These are phyloP conservation scores for Plasmodium adleri DNA, from an alignment of 169 alveolate genomes.

Conservation along the genomic window DNA sequence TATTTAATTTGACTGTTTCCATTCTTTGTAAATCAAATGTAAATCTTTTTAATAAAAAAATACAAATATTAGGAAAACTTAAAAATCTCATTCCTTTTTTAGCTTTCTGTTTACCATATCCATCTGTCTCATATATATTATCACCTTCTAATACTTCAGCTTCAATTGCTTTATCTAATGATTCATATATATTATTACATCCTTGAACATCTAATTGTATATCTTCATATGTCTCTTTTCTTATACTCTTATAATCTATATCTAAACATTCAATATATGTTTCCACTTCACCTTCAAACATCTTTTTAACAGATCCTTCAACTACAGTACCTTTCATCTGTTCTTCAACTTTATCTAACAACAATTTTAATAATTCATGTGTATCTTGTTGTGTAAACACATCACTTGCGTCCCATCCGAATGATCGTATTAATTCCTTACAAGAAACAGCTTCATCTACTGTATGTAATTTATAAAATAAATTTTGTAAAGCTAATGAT, in stretches of 20 bases:
- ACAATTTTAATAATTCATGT: slow-evolving; percentile 94
- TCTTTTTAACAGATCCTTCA: slow-evolving; percentile 94
- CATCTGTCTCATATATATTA: slow-evolving; percentile 96
- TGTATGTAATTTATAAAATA: slow-evolving; percentile 93
- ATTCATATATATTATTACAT: slow-evolving; percentile 91
- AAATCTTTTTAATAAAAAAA: slow-evolving; percentile 93
- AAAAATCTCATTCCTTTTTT: slow-evolving; percentile 93
- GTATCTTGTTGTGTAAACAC: slow-evolving; percentile 98
- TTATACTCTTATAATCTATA: slow-evolving; percentile 92
- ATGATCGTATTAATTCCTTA: slow-evolving; percentile 92
- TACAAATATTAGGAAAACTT: slow-evolving; percentile 95
- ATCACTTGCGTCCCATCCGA: slow-evolving; percentile 97
- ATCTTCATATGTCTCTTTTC: slow-evolving; percentile 92
- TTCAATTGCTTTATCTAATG: slow-evolving; percentile 92
- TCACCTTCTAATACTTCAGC: slow-evolving; percentile 96
- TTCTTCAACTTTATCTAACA: slow-evolving; percentile 96
- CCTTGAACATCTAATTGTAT: slow-evolving; percentile 95
- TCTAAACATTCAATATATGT: slow-evolving; percentile 95
- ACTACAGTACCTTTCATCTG: slow-evolving; percentile 96
- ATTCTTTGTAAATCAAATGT: slow-evolving; percentile 89
- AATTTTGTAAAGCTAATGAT: slow-evolving; percentile 92
- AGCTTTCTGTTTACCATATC: slow-evolving; percentile 91
- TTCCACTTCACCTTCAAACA: slow-evolving; percentile 96
- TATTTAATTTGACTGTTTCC: slow-evolving; percentile 93
- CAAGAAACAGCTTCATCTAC: slow-evolving; percentile 93